phyloP scores from a whole-genome alignment of 1,284 basidiomycete genomes.

The Pseudomicrostroma phylloplanum region DNA sequence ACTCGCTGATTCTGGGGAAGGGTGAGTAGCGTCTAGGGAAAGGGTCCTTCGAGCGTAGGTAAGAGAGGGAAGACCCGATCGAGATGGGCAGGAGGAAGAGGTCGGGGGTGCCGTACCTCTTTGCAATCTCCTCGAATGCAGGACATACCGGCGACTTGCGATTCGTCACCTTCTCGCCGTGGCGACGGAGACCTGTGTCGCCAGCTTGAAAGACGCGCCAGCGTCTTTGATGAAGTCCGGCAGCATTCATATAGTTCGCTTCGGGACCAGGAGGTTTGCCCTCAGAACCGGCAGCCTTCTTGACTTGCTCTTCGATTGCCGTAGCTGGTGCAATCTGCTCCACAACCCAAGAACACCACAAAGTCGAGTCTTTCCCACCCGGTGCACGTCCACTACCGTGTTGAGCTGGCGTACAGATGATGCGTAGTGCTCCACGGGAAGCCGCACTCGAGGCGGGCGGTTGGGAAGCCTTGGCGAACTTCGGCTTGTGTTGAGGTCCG shows the following conservation, averaged over 20 bases:
- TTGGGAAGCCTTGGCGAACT: background rate
- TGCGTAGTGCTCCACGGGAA: background rate
- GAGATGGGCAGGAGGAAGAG: conserved; percentile 41
- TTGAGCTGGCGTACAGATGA: conserved; percentile 46
- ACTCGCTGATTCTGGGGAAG: conserved; percentile 26
- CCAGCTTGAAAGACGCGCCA: conserved; percentile 44
- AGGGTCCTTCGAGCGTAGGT: conserved; percentile 34
- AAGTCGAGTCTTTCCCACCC: conserved; percentile 29
- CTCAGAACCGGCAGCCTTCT: background rate
- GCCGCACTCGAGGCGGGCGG: background rate
- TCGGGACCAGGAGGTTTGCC: background rate
- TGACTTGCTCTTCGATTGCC: background rate
- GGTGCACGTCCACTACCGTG: conserved; percentile 40
- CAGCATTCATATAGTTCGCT: background rate
- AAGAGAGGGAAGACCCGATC: conserved; percentile 31
- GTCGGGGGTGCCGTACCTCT: conserved; percentile 27
- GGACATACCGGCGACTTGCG: conserved; percentile 28
- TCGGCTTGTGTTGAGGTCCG: background rate
- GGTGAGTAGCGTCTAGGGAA: conserved; percentile 31
- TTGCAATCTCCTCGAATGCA: conserved; percentile 36
- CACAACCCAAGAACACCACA: conserved; percentile 46
- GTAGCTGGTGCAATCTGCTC: conserved; percentile 17
- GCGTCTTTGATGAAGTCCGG: background rate
- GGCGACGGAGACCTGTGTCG: conserved; percentile 43
- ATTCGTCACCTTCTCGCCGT: conserved; percentile 17